Base-by-base conservation (phyloP, 1,139 yeast genomes). In the Taiozyma sp. region DNA sequence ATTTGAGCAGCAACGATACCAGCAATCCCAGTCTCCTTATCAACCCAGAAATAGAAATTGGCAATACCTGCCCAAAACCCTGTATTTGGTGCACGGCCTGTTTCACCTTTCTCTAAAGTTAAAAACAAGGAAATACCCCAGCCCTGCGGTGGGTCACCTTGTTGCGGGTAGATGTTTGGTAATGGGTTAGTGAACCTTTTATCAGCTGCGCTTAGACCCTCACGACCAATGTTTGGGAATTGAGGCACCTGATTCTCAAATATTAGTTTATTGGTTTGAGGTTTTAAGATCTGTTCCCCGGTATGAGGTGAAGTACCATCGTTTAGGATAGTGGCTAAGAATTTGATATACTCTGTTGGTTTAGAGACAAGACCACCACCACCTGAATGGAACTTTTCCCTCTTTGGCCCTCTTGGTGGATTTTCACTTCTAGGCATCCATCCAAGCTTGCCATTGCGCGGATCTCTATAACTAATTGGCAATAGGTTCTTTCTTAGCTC, bases 291-390 rank as follows among this genome's bases (percentile, higher is more conserved):
- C 43, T 50, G 58, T 1, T 47, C 50, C 0, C 73, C 73, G 3
- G 69, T 66, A 8, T 23, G 41, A 19, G 68, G 67, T 27, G 72
- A 64, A 8, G 52, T 55, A 23, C 76, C 76, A 36, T 68, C 64
- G 47, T 71, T 70, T 34, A 72, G 58, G 56, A 71, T 64, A n/a
- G 69, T 58, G 19, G 70, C 64, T n/a, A 72, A 51, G 47, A 70
- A 67, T 49, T 65, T 67, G 44, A 67, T 57, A 49, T 68, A 71
- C 54, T 71, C 74, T 14, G 55, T 62, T 12, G 70, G 68, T 4
- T 65, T 69, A 1, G 70, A 64, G 46, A 64, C 70, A 13, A 68
- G 52, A 12, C 75, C 75, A 19, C 68, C 72, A 29, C 76, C 76
- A 7, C 74, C 76, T 54, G 67, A 62, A 52, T 71, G 71, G 39